A percentile compares a stretch with the other conserved stretches of the same genome.
These are phyloP conservation scores for Tylopilus subfusipes DNA, from an alignment of 768 basidiomycete species.

Conservation along the genomic window DNA sequence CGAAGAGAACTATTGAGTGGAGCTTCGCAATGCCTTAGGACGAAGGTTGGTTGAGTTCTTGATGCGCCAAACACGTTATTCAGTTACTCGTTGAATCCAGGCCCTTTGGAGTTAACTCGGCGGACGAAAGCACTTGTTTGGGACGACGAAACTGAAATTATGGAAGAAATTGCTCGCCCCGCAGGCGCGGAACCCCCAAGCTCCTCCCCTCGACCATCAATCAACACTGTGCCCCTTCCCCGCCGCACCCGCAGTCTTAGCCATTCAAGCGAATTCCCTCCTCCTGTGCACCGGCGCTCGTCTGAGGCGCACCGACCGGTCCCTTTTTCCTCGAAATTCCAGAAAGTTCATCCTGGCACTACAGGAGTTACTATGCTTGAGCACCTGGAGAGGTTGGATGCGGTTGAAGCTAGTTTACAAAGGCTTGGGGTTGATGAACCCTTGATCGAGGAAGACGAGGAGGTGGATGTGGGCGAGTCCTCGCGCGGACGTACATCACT, in stretches of 20 bases:
- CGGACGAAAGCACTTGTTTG: constrained; percentile 76
- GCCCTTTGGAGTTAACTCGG: constrained; percentile 89
- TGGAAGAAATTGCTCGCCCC: constrained; percentile 45
- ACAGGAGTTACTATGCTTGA: constrained; percentile 84
- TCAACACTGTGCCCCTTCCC: constrained; percentile 58
- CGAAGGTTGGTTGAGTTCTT: constrained; percentile 50
- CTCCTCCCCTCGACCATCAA: constrained; percentile 57
- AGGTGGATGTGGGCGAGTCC: constrained; percentile 63
- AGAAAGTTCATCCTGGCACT: constrained; percentile 78
- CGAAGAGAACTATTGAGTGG: neutral
- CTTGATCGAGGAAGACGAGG: constrained; percentile 47
- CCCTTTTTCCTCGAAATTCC: constrained; percentile 80
- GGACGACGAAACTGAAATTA: constrained; percentile 79
- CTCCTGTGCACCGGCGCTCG: constrained; percentile 61
- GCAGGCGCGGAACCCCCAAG: constrained; percentile 34
- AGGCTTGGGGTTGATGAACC: constrained; percentile 62
- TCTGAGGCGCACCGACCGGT: constrained; percentile 69
- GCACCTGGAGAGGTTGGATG: constrained; percentile 81
- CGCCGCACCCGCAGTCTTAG: constrained; percentile 56
- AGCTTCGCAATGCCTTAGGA: constrained; percentile 46
- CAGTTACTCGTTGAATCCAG: constrained; percentile 36
- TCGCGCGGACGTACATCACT: constrained; percentile 18
- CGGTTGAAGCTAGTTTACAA: constrained; percentile 74
- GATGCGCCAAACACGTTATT: neutral
- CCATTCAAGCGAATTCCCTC: constrained; percentile 65